Evolutionary conservation across 2,329 filamentous ascomycete genomes (phyloP), one percentile per base, ranked within the genome.

Genomic region (Fusarium pseudonygamai): DNA sequence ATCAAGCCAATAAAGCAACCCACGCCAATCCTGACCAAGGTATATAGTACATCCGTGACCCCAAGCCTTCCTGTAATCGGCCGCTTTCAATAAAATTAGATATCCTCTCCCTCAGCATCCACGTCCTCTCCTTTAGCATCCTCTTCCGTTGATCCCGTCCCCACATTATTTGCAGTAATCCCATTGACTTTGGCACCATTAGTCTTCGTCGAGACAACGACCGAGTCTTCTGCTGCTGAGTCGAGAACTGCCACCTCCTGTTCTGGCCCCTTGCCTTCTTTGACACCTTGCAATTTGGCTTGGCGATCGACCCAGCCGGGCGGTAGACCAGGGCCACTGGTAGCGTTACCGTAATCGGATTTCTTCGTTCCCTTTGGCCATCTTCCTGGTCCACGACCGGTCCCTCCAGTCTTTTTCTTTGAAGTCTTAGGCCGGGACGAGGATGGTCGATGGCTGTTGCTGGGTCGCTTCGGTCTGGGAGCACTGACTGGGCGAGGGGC

Each of bases 301-400:
- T 77, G 76, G 60, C 72, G 82, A 53, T 84, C 82, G 24, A 76
- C 77, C 89, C 89, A 90, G 0, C 84, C 85, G 6, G 90, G 90
- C 2, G 90, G 90, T 24, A 92, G 81, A 5, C 90, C 90, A 6
- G 90, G 90, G 3, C 90, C 90, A 74, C 90, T 91, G 39, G 89
- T 88, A 1, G 90, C 90, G 69, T 91, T 91, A 0, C 90, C 90
- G 64, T 92, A 92, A 76, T 92, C 90, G 43, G 88, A 88, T 79
- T 92, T 92, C 80, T 91, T 92, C 0, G 90, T 91, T 10, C 90
- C 90, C 78, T 92, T 92, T 1, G 90, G 90, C 89, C 89, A 92
- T 46, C 90, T 85, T 0, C 90, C 90, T 3, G 90, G 90, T 1
- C 90, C 90, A 58, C 90, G 86, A 5, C 90, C 90, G 2, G 90